A percentile compares a stretch with the other conserved stretches of the same genome.
These are phyloP conservation scores for Bolboschoenoplectus hybrid DNA, from an alignment of 202 grass and related monocot genomes.

Conservation along the genomic window DNA sequence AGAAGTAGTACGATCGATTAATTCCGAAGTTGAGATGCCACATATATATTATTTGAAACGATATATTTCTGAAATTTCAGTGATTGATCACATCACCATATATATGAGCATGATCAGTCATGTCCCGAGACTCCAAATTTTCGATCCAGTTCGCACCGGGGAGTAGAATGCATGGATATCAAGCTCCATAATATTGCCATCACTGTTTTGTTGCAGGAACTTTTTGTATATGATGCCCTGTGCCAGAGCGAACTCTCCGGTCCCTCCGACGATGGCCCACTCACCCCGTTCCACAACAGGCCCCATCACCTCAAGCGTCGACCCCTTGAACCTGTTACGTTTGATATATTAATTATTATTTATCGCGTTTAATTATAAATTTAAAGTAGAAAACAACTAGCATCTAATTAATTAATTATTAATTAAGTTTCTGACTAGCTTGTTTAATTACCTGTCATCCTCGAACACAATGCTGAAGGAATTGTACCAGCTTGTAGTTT, in stretches of 20 bases:
- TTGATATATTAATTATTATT: too few species aligned
- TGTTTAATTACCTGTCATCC: background rate
- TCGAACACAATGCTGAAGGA: conserved; percentile 11
- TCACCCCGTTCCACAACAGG: background rate
- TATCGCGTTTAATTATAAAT: too few species aligned
- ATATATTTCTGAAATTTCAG: too few species aligned
- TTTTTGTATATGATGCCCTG: background rate
- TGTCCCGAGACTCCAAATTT: background rate
- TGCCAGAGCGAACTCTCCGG: background rate
- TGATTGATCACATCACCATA: too few species aligned
- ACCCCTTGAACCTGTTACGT: conserved; percentile 1
- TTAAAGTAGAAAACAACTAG: too few species aligned
- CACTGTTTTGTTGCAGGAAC: background rate
- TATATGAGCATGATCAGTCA: background rate
- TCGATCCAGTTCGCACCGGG: background rate
- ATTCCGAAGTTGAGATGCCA: too few species aligned
- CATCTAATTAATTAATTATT: too few species aligned
- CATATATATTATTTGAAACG: too few species aligned
- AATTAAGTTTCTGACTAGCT: too few species aligned
- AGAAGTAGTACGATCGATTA: too few species aligned
- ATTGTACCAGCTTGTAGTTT: background rate
- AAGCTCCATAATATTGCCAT: background rate
- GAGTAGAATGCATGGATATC: conserved; percentile 17
- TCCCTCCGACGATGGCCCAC: background rate
- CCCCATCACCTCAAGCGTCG: conserved; percentile 5